Base-by-base conservation (phyloP, 805 yeast species). In the Yarrowia hollandica region DNA sequence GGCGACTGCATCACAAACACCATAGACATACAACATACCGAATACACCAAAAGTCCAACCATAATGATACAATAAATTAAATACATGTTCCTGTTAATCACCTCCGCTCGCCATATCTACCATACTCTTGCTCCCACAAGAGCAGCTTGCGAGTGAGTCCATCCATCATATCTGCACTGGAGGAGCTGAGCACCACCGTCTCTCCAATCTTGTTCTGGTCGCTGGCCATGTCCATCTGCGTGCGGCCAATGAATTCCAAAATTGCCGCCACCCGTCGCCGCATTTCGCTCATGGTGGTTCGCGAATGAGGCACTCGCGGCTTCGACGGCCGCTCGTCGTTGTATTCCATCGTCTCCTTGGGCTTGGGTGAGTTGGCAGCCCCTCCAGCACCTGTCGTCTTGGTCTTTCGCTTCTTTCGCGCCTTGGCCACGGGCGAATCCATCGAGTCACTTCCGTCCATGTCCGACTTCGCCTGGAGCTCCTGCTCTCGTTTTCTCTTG, bases 241-340 rank as follows among this genome's bases (percentile, higher is more conserved):
- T 87, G 57, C 96, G 78, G 11, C 91, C 89, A 22, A 92, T 80
- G 78, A 91, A 94, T 72, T 94, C 98, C 65, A 92, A 74, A 18
- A 92, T 92, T 1, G 97, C 95, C 2, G 89, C 86, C 1, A 90
- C 87, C 61, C 99, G 79, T 67, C 89, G 83, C 60, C 90, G 81
- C 88, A 92, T 86, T 70, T 92, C 99, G 65, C 81, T 80, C 62
- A 91, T 71, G 3, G 90, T 81, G 3, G 88, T 81, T 59, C 89
- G 80, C 18, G 84, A 83, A 61, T 85, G 85, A 6, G 96, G 97
- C 41, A 83, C 75, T 60, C 96, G 81, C 12, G 98, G 97, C 65
- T 83, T 86, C 46, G 89, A 84, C 2, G 92, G 87, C 69, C 85
- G 88, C 62, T 79, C 82, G 39, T 60, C 62, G 52, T 61, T 61